Evolutionary conservation across 257 asterid species (phyloP), one percentile per base, ranked within the genome.

Genomic region (Rhazya stricta): DNA sequence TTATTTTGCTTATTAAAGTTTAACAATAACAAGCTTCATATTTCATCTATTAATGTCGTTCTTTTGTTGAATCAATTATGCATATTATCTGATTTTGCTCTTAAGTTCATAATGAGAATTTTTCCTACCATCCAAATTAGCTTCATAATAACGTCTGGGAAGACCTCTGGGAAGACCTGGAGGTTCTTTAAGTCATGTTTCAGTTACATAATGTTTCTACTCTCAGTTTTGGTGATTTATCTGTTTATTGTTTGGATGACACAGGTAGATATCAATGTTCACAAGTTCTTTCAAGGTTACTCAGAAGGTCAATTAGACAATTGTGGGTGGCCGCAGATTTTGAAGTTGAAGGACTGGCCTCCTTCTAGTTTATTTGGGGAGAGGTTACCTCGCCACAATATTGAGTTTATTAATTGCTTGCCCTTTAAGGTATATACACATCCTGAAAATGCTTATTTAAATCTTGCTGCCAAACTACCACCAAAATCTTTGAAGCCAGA

Each of bases 281-380:
- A 80, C 84, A 45, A 88, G 77, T 94, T 91, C 75, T 94, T 94
- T 83, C 80, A 73, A 9, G 96, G 91, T 23, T 94, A 90, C 74
- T 79, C 84, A 58, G 56, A 77, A 19, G 86, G 86, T 54, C 77
- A 65, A 36, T 81, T 46, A 45, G 94, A 85, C 63, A 0, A 0
- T 29, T 0, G 15, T 10, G 82, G 74, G 1, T 94, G 97, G 98
- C 98, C 97, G 21, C 76, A 82, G 84, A 82, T 91, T 73, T 86
- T 94, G 53, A 91, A 94, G 85, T 79, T 94, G 80, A 90, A 91
- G 81, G 98, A 93, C 81, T 93, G 98, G 98, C 98, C 97, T 75
- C 92, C 98, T 25, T 82, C 96, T 67, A 92, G 82, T 81, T 79
- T 84, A 77, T 90, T 91, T 79, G 91, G 83, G 81, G 93, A 91